Conservation (phyloP, 495 filamentous ascomycete species). For the Pyronema omphalodes region DNA sequence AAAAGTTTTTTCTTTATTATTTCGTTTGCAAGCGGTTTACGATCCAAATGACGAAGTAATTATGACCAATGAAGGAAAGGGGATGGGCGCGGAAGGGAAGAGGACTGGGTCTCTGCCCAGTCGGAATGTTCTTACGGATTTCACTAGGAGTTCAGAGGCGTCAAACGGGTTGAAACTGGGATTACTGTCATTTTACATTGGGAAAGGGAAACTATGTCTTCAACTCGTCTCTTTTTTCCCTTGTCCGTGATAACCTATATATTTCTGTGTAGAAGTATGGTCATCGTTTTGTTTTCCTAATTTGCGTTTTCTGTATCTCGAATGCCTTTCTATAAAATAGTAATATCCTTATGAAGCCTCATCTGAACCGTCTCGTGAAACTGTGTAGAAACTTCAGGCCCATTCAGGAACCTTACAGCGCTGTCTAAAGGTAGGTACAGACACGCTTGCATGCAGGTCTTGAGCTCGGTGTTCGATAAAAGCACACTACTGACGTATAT, state of each 20-base stretch:
- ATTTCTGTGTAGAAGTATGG: too few relatives aligned
- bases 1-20: neutral
- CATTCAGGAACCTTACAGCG: too few relatives aligned
- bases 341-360: too few relatives aligned
- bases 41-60: neutral
- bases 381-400: too few relatives aligned
- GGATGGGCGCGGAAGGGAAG: neutral
- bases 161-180: neutral
- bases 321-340: too few relatives aligned
- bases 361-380: too few relatives aligned
- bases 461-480: too few relatives aligned
- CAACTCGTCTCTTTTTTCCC: neutral
- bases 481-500: too few relatives aligned
- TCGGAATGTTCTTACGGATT: neutral
- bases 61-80: neutral
- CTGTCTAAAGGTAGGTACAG: too few relatives aligned
- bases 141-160: slow-evolving; percentile 2
- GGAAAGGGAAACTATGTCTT: neutral
- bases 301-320: too few relatives aligned
- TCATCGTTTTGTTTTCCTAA: too few relatives aligned
- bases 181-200: neutral
- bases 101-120: neutral
- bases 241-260: neutral
- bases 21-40: neutral
- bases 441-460: too few relatives aligned